Evolutionary conservation across 1,284 basidiomycete genomes (phyloP), one percentile per base, ranked within the genome.

Genomic region (Fistulinella cinereoalba): DNA sequence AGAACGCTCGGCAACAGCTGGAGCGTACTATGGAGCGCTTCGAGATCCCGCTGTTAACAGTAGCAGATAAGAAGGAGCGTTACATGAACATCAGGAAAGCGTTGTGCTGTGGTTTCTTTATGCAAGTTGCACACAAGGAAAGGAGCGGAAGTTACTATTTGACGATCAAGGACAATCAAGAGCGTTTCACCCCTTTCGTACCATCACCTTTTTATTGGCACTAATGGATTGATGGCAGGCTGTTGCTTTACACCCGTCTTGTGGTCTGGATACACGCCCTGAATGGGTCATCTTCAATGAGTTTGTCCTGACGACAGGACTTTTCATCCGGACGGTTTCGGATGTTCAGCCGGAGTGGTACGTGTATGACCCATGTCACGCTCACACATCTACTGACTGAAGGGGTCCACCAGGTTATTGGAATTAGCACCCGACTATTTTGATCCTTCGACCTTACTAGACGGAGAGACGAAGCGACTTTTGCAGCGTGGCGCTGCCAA

Each of bases 261-360:
- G 92, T 53, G 93, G 95, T 23, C 73, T 99, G 39, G 92, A 97
- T 56, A 83, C 83, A n/a, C 86, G 86, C 47, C 94, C 96, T 0
- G 95, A 98, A 61, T 99, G 94, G 92, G 92, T 98, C 13, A 69
- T 97, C 34, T 99, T 97, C 77, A 97, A 99, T 66, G 97, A 97
- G 68, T 99, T 99, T 64, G 93, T 98, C 23, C 73, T 98, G 52
- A 99, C 96, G 12, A 93, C 93, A 9, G 72, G 80, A 49, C 81
- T 85, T 49, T 98, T 89, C 60, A 95, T 99, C 60, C 84, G 96
- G 33, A 97, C 91, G 0, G 91, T 96, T 16, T 88, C 93, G 1
- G 92, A 95, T 53, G 80, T 98, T 46, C 77, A 81, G 60, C 80
- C 88, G 2, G 94, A 97, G 61, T 98, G 97, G 92, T 90, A 63